phyloP scores from a whole-genome alignment of 2,329 filamentous ascomycete genomes.

The Mycosphaerella arachidis region DNA sequence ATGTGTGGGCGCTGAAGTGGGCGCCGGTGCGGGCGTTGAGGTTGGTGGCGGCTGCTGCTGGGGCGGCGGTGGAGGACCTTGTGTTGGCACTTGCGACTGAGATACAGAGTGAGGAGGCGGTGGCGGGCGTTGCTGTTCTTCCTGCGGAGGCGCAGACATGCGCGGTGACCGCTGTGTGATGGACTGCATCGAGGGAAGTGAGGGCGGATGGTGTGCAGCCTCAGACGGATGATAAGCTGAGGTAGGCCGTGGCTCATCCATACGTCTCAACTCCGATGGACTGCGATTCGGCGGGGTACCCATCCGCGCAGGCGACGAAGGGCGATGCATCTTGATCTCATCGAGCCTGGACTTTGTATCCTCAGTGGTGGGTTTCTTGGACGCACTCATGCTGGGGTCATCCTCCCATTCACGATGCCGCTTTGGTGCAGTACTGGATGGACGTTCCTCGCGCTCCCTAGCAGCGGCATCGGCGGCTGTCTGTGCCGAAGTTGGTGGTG shows the following conservation, averaged over 20 bases:
- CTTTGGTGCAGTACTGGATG: slow-evolving; percentile 74
- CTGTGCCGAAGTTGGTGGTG: slow-evolving; percentile 57
- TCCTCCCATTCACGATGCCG: slow-evolving; percentile 90
- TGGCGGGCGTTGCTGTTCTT: slow-evolving; percentile 37
- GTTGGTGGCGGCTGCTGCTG: slow-evolving; percentile 46
- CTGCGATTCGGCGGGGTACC: slow-evolving; percentile 69
- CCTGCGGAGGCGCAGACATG: slow-evolving; percentile 48
- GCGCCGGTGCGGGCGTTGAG: slow-evolving; percentile 38
- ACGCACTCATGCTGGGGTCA: slow-evolving; percentile 49
- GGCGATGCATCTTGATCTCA: slow-evolving; percentile 72
- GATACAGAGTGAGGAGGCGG: slow-evolving; percentile 21
- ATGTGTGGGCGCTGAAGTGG: slow-evolving; percentile 26
- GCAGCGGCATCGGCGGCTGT: slow-evolving; percentile 62
- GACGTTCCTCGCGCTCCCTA: slow-evolving; percentile 67
- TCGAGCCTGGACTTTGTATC: slow-evolving; percentile 83
- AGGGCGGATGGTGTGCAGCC: slow-evolving; percentile 78
- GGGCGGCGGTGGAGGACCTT: slow-evolving; percentile 41
- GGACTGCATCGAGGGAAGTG: slow-evolving; percentile 48
- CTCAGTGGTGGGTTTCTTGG: slow-evolving; percentile 84
- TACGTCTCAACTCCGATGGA: slow-evolving; percentile 63
- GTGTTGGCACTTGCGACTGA: background rate
- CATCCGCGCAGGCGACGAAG: slow-evolving; percentile 45
- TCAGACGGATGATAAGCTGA: slow-evolving; percentile 82
- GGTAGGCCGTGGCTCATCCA: slow-evolving; percentile 61
- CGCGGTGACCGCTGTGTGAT: slow-evolving; percentile 48